These are phyloP conservation scores for Spongospora subterranea DNA, from an alignment of 208 protist species.

Conservation along the genomic window DNA sequence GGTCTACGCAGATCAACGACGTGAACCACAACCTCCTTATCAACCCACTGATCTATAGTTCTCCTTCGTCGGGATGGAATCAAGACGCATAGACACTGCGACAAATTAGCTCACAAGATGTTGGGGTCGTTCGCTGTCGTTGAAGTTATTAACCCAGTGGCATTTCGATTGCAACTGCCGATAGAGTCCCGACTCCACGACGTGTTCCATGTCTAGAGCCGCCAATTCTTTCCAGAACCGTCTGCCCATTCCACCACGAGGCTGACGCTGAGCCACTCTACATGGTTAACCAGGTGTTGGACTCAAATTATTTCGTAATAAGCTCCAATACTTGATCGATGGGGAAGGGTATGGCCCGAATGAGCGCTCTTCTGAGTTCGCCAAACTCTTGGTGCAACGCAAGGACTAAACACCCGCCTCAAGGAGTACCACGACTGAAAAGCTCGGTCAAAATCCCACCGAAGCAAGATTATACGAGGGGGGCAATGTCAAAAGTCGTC, in stretches of 20 bases:
- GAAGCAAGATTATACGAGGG: too few relatives aligned
- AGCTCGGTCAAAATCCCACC: too few relatives aligned
- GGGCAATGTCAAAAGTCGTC: too few relatives aligned
- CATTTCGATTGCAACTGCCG: neutral
- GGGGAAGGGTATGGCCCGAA: constrained; percentile 9
- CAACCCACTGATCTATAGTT: neutral
- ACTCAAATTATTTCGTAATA: neutral
- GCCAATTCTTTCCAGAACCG: neutral
- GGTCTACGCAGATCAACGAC: neutral
- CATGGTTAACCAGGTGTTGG: neutral
- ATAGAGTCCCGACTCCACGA: neutral
- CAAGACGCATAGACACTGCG: neutral
- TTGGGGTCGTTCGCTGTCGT: neutral
- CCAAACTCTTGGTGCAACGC: too few relatives aligned
- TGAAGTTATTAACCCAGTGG: neutral
- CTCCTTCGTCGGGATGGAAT: neutral
- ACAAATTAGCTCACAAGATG: neutral
- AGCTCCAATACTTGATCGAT: constrained; percentile 52
- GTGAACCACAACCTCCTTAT: neutral
- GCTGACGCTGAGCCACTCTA: constrained; percentile 11
- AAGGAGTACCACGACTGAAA: too few relatives aligned
- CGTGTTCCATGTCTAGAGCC: neutral
- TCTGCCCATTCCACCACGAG: neutral
- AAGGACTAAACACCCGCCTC: too few relatives aligned
- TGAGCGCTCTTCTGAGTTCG: neutral